phyloP scores from a whole-genome alignment of 305 asterid species.

The Fraxinus ornus region DNA sequence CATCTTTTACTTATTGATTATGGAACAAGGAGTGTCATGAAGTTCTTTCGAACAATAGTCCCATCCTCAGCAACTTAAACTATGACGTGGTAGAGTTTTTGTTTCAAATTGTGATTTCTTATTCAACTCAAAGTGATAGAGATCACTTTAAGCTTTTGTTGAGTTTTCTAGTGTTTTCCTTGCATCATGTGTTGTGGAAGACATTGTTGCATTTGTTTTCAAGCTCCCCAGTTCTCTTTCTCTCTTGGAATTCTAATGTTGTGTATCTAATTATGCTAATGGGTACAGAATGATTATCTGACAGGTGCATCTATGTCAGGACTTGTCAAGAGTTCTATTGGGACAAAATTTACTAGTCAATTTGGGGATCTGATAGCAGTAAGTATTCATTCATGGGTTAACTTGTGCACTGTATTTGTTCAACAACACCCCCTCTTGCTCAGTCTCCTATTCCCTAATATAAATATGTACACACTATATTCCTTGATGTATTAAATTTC shows the following conservation, averaged over 20 bases:
- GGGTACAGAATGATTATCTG: conserved; percentile 6
- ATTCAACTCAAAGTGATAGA: background rate
- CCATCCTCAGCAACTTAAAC: background rate
- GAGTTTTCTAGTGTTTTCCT: background rate
- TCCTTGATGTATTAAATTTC: background rate
- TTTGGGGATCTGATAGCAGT: conserved; percentile 95
- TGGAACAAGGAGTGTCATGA: background rate
- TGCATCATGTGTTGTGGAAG: background rate
- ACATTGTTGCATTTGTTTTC: background rate
- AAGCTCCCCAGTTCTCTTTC: background rate
- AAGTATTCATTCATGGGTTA: conserved; percentile 32
- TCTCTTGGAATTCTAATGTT: background rate
- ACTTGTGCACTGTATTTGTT: background rate
- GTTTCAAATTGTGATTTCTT: background rate
- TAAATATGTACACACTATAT: background rate
- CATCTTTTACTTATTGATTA: background rate
- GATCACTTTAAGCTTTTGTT: background rate
- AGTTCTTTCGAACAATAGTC: background rate
- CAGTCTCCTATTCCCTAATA: background rate
- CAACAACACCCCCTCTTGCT: conserved; percentile 34
- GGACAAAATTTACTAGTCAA: conserved; percentile 93
- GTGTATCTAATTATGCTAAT: background rate
- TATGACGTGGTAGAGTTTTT: background rate
- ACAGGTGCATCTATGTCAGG: conserved; percentile 81
- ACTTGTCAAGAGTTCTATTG: conserved; percentile 90